Evolutionary conservation across 2,329 filamentous ascomycete species (phyloP).

Genomic region (Harringtonia aguacate): DNA sequence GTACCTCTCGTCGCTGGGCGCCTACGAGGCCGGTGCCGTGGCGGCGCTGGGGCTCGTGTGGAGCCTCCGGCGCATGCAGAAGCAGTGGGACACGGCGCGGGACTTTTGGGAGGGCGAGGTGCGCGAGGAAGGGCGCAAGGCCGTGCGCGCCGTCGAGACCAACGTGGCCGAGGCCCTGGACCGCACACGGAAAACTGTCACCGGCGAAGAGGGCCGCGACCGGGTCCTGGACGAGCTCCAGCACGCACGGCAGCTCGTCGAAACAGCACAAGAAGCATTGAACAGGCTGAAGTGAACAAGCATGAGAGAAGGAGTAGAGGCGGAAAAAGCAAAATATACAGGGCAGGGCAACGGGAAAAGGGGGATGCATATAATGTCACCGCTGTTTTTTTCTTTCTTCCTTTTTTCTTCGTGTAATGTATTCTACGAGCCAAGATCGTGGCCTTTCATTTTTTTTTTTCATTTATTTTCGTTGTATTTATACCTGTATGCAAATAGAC

Average conservation of each 20-base stretch:
- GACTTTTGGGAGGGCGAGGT: slow-evolving; percentile 55
- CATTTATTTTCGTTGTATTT: too few species aligned
- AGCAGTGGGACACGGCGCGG: slow-evolving; percentile 50
- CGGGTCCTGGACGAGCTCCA: slow-evolving; percentile 20
- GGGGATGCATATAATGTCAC: too few species aligned
- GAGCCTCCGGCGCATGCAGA: slow-evolving; percentile 49
- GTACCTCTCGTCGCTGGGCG: slow-evolving; percentile 43
- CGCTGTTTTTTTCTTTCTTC: too few species aligned
- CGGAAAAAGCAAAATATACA: not conserved
- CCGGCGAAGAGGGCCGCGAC: slow-evolving; percentile 9
- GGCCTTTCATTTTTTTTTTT: too few species aligned
- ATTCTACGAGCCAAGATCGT: too few species aligned
- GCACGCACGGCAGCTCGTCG: slow-evolving; percentile 33
- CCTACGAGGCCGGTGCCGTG: slow-evolving; percentile 53
- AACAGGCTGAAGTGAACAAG: slow-evolving; percentile 24
- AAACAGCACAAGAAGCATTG: slow-evolving; percentile 38
- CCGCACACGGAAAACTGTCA: slow-evolving; percentile 13
- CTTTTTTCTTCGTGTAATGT: too few species aligned
- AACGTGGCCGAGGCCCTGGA: slow-evolving; percentile 38
- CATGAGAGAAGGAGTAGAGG: too few species aligned
- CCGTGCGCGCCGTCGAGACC: slow-evolving; percentile 44
- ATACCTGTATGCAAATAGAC: too few species aligned
- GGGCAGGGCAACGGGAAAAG: too few species aligned
- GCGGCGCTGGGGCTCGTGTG: slow-evolving; percentile 50
- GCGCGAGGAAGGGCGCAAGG: slow-evolving; percentile 55